Percentiles rank a stretch among this genome's conserved stretches.
These are phyloP conservation scores for Carpinus viminea DNA, from an alignment of 306 rosid species.

Conservation along the genomic window DNA sequence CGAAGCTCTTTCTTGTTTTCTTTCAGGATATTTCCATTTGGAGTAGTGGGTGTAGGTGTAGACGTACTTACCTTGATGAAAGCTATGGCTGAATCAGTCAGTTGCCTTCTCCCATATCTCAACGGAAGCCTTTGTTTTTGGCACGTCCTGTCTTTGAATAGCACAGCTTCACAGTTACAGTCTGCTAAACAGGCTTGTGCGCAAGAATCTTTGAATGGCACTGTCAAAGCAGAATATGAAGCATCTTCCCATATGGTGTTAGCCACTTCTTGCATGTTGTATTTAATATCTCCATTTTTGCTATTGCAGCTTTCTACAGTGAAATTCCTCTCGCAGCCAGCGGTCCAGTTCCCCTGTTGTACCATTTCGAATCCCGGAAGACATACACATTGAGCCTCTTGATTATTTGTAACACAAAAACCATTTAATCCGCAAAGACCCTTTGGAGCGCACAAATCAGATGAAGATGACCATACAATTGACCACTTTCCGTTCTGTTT, in stretches of 20 bases:
- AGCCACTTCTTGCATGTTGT: background rate
- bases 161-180: background rate
- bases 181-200: conserved; percentile 11
- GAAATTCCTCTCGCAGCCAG: conserved; percentile 18
- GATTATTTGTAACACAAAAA: background rate
- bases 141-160: conserved; percentile 1
- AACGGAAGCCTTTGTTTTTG: conserved; percentile 29
- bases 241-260: background rate
- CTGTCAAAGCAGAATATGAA: background rate
- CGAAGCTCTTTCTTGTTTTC: background rate
- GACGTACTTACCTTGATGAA: conserved; percentile 21
- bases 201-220: conserved; percentile 3
- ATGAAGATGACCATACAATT: background rate
- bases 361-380: background rate
- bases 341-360: background rate
- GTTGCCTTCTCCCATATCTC: conserved; percentile 10
- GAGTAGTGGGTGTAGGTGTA: background rate
- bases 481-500: background rate
- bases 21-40: background rate
- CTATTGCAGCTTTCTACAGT: background rate
- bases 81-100: background rate
- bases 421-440: background rate
- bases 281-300: background rate
- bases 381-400: background rate
- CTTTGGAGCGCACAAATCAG: background rate